These are phyloP conservation scores for Oryza officinalis DNA, from an alignment of 176 grass and related monocot species.

Conservation along the genomic window DNA sequence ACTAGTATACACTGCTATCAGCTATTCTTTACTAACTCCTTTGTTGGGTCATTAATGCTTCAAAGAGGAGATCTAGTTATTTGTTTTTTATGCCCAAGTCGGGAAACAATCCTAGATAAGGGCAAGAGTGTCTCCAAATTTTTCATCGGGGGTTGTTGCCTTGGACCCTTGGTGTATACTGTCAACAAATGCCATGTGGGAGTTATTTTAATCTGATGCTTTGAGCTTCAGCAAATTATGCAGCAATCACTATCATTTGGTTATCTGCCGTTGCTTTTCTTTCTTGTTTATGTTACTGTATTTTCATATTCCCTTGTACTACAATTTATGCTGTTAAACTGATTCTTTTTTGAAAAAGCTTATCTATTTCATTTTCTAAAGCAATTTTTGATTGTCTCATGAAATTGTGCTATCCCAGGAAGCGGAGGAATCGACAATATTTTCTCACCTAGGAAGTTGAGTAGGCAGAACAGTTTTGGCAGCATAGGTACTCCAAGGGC, in stretches of 20 bases:
- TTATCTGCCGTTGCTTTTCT: not conserved
- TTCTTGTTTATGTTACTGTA: not conserved
- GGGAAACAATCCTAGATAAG: not conserved
- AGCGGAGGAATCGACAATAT: slow-evolving; percentile 74
- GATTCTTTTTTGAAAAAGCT: not conserved
- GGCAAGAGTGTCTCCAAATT: too few relatives aligned
- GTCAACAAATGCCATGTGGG: too few relatives aligned
- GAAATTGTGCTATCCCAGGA: slow-evolving; percentile 56
- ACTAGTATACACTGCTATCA: not conserved
- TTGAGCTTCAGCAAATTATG: too few relatives aligned
- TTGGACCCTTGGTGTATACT: too few relatives aligned
- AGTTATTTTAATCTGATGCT: too few relatives aligned
- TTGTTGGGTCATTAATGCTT: not conserved
- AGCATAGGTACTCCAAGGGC: slow-evolving; percentile 68
- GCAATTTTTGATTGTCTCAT: not conserved
- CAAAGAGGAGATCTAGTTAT: not conserved
- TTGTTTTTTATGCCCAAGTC: not conserved
- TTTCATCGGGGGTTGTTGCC: too few relatives aligned
- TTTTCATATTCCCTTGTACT: too few relatives aligned
- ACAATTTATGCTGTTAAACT: too few relatives aligned
- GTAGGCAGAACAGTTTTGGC: slow-evolving; percentile 87
- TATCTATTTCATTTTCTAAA: not conserved
- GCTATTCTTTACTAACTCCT: not conserved
- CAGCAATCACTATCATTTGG: too few relatives aligned
- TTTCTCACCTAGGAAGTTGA: slow-evolving; percentile 66